Percentiles rank a stretch among this genome's conserved stretches.
Conservation (phyloP, 2,329 filamentous ascomycete species). For the Aspergillus persii region DNA sequence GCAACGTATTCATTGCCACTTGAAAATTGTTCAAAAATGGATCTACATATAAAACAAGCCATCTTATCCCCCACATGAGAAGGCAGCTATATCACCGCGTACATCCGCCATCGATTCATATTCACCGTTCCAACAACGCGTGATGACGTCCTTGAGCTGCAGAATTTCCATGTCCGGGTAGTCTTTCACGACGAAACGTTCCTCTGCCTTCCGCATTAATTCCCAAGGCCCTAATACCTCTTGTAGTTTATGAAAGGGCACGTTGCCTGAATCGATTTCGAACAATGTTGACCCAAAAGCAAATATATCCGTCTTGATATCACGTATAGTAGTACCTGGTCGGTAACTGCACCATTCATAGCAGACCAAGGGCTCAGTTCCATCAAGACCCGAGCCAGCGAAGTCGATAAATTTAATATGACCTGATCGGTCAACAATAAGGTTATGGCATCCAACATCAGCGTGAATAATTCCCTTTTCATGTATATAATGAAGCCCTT, state of each 20-base stretch:
- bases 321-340: conserved; percentile 5
- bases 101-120: too few relatives aligned
- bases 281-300: conserved; percentile 19
- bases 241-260: conserved; percentile 5
- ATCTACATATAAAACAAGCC: too few relatives aligned
- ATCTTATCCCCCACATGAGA: too few relatives aligned
- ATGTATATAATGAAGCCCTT: conserved; percentile 16
- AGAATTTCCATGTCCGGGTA: too few relatives aligned
- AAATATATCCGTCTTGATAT: conserved; percentile 17
- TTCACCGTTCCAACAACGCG: too few relatives aligned
- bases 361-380: conserved; percentile 11
- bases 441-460: conserved; percentile 18
- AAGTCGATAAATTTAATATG: conserved; percentile 19
- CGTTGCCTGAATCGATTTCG: conserved; percentile 11
- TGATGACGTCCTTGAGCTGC: too few relatives aligned
- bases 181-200: too few relatives aligned
- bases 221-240: too few relatives aligned
- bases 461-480: conserved; percentile 13
- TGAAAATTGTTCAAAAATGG: too few relatives aligned
- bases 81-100: too few relatives aligned
- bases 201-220: too few relatives aligned
- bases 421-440: conserved; percentile 11
- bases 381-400: conserved; percentile 18
- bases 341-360: conserved; percentile 18
- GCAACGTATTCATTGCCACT: too few relatives aligned